phyloP scores from a whole-genome alignment of 345 rosid species.

The Viola odorata region DNA sequence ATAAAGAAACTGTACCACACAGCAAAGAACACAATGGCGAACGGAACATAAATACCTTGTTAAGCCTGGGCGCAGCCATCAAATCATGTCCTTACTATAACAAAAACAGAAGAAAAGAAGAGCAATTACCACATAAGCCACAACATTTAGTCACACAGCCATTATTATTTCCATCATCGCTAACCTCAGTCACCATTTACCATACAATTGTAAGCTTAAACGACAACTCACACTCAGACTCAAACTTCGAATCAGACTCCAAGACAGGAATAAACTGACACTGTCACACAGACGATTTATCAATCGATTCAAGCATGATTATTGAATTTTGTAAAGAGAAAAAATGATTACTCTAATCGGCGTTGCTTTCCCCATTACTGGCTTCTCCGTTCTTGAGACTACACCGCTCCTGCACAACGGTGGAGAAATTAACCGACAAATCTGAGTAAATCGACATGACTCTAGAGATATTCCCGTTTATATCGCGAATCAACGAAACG shows the following conservation, averaged over 20 bases:
- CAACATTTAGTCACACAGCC: not conserved
- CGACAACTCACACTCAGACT: not conserved
- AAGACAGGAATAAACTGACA: not conserved
- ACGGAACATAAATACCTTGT: constrained; percentile 15
- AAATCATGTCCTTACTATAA: constrained; percentile 2
- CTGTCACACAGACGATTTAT: not conserved
- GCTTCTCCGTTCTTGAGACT: not conserved
- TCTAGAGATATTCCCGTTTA: constrained; percentile 34
- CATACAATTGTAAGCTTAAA: not conserved
- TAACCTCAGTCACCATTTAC: not conserved
- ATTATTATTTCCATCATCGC: not conserved
- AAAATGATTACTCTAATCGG: not conserved
- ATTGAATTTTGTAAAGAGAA: not conserved
- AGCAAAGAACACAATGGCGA: not conserved
- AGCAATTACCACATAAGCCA: constrained; percentile 3
- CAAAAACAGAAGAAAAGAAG: not conserved
- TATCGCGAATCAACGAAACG: constrained; percentile 26
- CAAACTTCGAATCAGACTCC: not conserved
- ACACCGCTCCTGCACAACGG: constrained; percentile 20
- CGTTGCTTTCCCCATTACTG: not conserved
- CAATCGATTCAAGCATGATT: not conserved
- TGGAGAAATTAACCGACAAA: constrained; percentile 24
- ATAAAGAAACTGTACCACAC: too few relatives aligned
- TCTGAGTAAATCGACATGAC: constrained; percentile 32
- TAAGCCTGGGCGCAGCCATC: not conserved